A percentile compares a stretch with the other conserved stretches of the same genome.
phyloP scores from a whole-genome alignment of 345 rosid genomes.

The Melaleuca alternifolia region DNA sequence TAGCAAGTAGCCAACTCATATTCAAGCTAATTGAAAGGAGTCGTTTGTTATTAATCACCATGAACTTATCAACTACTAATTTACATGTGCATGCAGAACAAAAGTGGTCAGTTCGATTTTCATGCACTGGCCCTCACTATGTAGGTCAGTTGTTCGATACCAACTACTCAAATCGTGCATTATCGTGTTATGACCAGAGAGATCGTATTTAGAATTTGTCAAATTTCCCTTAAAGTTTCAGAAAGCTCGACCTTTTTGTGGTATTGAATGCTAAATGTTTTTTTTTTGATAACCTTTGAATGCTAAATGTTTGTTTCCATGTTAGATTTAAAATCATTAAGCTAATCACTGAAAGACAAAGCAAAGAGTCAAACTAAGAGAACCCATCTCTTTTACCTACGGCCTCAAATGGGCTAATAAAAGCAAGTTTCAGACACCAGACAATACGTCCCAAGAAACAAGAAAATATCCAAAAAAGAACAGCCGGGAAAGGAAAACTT shows the following conservation, averaged over 20 bases:
- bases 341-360: not conserved
- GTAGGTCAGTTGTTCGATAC: not conserved
- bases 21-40: not conserved
- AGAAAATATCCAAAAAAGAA: not conserved
- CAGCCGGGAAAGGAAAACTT: too few species aligned
- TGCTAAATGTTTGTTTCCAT: too few species aligned
- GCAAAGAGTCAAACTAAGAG: not conserved
- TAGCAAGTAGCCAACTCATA: not conserved
- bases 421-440: not conserved
- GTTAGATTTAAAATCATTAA: not conserved
- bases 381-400: not conserved
- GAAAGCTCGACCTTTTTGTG: not conserved
- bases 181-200: not conserved
- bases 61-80: not conserved
- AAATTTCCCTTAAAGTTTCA: not conserved
- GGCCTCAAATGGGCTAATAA: not conserved
- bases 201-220: not conserved
- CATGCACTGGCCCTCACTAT: not conserved
- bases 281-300: too few species aligned
- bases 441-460: not conserved
- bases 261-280: not conserved
- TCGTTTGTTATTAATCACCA: not conserved
- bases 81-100: not conserved
- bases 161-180: not conserved
- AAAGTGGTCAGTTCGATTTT: not conserved